phyloP scores from a whole-genome alignment of 1,139 yeast genomes.

The Saccharomyces pastorianus region DNA sequence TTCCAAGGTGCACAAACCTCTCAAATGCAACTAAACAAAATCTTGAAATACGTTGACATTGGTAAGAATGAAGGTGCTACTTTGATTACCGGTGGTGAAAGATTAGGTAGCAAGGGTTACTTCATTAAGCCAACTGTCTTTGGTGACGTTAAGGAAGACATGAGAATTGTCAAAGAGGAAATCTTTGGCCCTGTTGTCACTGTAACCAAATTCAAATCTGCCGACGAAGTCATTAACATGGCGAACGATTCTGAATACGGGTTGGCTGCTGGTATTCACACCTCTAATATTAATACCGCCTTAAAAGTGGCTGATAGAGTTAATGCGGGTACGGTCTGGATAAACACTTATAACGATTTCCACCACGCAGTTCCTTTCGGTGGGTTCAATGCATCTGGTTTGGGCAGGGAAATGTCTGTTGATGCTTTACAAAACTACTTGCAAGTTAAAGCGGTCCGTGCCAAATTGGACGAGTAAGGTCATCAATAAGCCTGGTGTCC shows the following conservation, averaged over 20 bases:
- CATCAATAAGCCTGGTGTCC: no score
- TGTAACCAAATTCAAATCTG: constrained; percentile 44
- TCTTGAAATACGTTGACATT: constrained; percentile 46
- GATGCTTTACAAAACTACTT: constrained; percentile 55
- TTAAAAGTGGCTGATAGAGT: constrained; percentile 44
- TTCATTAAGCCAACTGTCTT: constrained; percentile 64
- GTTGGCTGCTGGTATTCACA: constrained; percentile 57
- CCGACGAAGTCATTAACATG: constrained; percentile 45
- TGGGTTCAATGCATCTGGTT: constrained; percentile 56
- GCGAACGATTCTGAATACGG: constrained; percentile 55
- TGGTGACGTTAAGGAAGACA: constrained; percentile 52
- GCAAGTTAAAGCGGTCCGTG: constrained; percentile 55
- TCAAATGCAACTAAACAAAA: constrained; percentile 46
- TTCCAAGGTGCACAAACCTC: constrained; percentile 62
- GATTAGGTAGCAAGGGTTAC: constrained; percentile 50
- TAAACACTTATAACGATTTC: constrained; percentile 52
- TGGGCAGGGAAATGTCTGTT: constrained; percentile 62
- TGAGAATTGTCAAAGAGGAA: constrained; percentile 62
- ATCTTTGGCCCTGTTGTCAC: constrained; percentile 61
- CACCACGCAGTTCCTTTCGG: constrained; percentile 44
- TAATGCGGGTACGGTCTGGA: constrained; percentile 52
- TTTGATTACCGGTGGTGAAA: constrained; percentile 51
- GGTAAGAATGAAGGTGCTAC: constrained; percentile 57
- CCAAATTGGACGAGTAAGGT: constrained; percentile 18
- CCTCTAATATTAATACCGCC: constrained; percentile 40